phyloP scores from a whole-genome alignment of 306 rosid genomes.

The Urtica urens region DNA sequence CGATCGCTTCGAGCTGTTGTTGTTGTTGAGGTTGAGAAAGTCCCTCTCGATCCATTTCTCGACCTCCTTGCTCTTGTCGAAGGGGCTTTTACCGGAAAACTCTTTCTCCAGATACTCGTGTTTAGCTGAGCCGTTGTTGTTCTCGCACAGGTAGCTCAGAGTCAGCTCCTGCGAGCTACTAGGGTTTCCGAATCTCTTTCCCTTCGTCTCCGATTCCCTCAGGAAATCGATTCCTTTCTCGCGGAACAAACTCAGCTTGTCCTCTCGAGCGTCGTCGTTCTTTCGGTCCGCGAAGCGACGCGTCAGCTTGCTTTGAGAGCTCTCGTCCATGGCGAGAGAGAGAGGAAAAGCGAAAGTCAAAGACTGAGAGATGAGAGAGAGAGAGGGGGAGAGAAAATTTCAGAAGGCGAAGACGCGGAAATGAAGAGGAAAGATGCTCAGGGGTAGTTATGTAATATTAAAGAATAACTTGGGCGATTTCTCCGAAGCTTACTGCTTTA shows the following conservation, averaged over 20 bases:
- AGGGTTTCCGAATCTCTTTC: not conserved
- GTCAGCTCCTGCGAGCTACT: constrained; percentile 61
- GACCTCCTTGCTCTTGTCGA: constrained; percentile 62
- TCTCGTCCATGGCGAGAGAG: constrained; percentile 46
- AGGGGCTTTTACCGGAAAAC: constrained; percentile 29
- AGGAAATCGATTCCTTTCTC: constrained; percentile 35
- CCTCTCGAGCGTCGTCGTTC: constrained; percentile 23
- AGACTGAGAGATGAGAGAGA: not conserved
- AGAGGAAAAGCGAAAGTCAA: constrained; percentile 8
- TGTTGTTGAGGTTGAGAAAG: constrained; percentile 64
- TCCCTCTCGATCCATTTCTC: constrained; percentile 89
- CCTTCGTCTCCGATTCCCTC: constrained; percentile 26
- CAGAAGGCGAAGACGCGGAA: not conserved
- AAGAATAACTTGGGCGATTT: constrained; percentile 14
- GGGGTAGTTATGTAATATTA: constrained; percentile 22
- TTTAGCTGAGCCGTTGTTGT: constrained; percentile 19
- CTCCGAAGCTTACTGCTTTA: constrained; percentile 15
- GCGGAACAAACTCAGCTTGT: constrained; percentile 23
- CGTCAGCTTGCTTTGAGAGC: constrained; percentile 61
- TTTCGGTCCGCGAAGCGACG: constrained; percentile 34
- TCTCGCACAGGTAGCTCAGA: constrained; percentile 76
- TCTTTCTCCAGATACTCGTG: constrained; percentile 47
- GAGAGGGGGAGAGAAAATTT: not conserved
- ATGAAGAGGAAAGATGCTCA: not conserved
- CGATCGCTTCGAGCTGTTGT: constrained; percentile 61